Base-by-base conservation (phyloP, 768 basidiomycete genomes). In the Naganishia antarctica region DNA sequence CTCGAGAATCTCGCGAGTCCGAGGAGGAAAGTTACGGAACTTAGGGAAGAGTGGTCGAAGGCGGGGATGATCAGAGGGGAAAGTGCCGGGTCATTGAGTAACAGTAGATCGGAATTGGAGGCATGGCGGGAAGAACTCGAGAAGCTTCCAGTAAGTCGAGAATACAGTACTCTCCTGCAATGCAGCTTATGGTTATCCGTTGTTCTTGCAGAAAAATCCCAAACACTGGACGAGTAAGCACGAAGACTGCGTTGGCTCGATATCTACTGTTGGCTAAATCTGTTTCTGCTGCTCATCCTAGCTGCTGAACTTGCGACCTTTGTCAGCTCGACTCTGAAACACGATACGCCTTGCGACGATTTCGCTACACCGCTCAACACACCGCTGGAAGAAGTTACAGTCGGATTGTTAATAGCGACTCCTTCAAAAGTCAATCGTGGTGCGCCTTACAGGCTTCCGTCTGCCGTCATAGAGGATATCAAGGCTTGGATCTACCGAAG, bases 231-330 rank as follows among this genome's bases (percentile, higher is more conserved):
- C 49, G 16, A 51, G 49, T 51, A 31, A 51, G 49, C 45, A 26
- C 47, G 28, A 29, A 25, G n/a, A n/a, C 5, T 49, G 7, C 23
- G 21, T 6, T 28, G 12, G 8, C 7, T 13, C 4, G 25, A 49
- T 5, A 13, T 26, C 21, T 25, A 7, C 12, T 7, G 15, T 16
- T 31, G 49, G 32, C 29, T 13, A 16, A 3, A 25, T 29, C 28
- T 49, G 21, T 7, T 4, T 11, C 15, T 51, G 3, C 8, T 15
- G 3, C 29, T 51, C 16, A n/a, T n/a, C n/a, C n/a, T 11, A 51
- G 49, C 49, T 32, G 49, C 49, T 2, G 29, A 51, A 32, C 29
- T 51, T 15, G 49, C 49, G 28, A 51, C 29, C n/a, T 51, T 31
- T 31, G 49, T 51, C 28, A 13, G 29, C 6, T 21, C 32, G 12